Percentiles rank a stretch among this genome's conserved stretches.
Evolutionary conservation across 2,329 filamentous ascomycete species (phyloP).

Genomic region (Ceratocystis cubensis): DNA sequence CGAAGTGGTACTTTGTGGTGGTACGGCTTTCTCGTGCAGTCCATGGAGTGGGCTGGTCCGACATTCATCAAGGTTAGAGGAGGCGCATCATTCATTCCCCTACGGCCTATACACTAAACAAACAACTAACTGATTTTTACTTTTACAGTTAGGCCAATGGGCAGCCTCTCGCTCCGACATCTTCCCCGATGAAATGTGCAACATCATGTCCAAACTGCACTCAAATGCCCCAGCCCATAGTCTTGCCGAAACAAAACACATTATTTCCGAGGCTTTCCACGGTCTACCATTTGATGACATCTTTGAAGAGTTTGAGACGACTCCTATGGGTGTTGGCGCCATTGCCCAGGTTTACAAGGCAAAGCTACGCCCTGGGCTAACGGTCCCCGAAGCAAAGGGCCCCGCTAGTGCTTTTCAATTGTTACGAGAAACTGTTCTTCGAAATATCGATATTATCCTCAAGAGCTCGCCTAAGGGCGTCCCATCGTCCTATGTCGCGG

Average conservation of each 20-base stretch:
- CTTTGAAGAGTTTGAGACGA: slow-evolving; percentile 89
- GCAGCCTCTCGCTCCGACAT: slow-evolving; percentile 92
- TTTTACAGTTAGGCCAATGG: slow-evolving; percentile 80
- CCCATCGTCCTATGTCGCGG: slow-evolving; percentile 81
- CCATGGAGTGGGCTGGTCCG: slow-evolving; percentile 87
- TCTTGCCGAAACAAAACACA: slow-evolving; percentile 63
- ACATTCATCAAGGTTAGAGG: slow-evolving; percentile 81
- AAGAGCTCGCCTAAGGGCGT: slow-evolving; percentile 78
- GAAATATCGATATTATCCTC: slow-evolving; percentile 71
- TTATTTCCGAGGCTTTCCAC: slow-evolving; percentile 68
- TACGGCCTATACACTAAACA: not conserved
- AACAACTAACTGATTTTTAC: not conserved
- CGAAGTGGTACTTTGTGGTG: slow-evolving; percentile 79
- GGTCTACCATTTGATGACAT: slow-evolving; percentile 75
- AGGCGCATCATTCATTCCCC: not conserved
- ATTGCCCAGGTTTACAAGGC: slow-evolving; percentile 98
- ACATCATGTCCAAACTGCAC: slow-evolving; percentile 86
- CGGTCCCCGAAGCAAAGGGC: slow-evolving; percentile 29
- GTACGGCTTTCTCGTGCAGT: slow-evolving; percentile 75
- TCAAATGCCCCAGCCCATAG: slow-evolving; percentile 91
- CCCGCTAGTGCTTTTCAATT: slow-evolving; percentile 21
- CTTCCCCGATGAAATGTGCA: slow-evolving; percentile 85
- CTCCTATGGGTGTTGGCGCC: slow-evolving; percentile 80
- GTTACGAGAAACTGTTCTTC: slow-evolving; percentile 41
- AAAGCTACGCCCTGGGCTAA: slow-evolving; percentile 67